A percentile compares a stretch with the other conserved stretches of the same genome.
phyloP scores from a whole-genome alignment of 2,329 filamentous ascomycete species.

The Arthroderma sp. region DNA sequence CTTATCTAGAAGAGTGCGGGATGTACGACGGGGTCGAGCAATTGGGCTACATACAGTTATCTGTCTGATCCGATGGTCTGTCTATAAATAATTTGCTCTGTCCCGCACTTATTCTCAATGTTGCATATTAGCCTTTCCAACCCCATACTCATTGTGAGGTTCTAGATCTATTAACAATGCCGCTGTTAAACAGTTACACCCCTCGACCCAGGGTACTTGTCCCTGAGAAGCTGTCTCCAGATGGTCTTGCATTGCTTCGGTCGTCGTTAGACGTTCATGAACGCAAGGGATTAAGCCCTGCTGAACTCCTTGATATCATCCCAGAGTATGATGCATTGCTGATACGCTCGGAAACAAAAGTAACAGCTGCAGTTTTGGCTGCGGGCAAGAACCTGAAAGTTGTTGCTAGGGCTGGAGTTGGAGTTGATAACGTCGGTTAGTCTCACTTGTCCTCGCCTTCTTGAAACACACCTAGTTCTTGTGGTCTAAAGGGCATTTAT shows the following conservation, averaged over 20 bases:
- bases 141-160: too few species aligned
- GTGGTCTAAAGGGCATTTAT: background rate
- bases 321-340: slow-evolving; percentile 62
- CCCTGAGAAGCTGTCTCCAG: slow-evolving; percentile 67
- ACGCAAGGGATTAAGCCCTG: slow-evolving; percentile 46
- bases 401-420: slow-evolving; percentile 67
- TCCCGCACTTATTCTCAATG: too few species aligned
- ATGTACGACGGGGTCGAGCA: too few species aligned
- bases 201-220: slow-evolving; percentile 49
- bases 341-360: slow-evolving; percentile 69
- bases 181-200: background rate
- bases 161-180: too few species aligned
- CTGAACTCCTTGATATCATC: slow-evolving; percentile 54
- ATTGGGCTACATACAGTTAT: too few species aligned
- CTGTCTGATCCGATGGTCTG: too few species aligned
- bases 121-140: too few species aligned
- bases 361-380: slow-evolving; percentile 53
- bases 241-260: slow-evolving; percentile 57
- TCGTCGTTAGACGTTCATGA: slow-evolving; percentile 58
- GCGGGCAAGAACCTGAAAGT: slow-evolving; percentile 59
- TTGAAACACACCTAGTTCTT: background rate
- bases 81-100: too few species aligned
- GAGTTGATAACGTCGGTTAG: slow-evolving; percentile 61
- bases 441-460: background rate
- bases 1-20: too few species aligned